Evolutionary conservation across 257 asterid species (phyloP), one percentile per base, ranked within the genome.

Genomic region (Nicotiana obtusifolia): DNA sequence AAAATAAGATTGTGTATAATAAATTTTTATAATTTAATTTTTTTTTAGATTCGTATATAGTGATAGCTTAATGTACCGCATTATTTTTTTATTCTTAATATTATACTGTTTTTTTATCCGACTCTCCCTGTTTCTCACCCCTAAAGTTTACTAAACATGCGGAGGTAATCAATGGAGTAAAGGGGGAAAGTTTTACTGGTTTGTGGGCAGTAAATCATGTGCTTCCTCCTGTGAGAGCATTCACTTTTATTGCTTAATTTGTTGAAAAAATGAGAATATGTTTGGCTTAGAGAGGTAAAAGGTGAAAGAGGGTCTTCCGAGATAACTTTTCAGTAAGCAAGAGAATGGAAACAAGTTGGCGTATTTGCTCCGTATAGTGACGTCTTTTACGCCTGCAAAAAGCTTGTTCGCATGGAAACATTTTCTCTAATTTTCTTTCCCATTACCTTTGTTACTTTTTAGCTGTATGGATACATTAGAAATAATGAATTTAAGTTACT

Each of bases 301-400:
- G 1, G 79, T n/a, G 64, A 22, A 60, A 41, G 47, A 41, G 19
- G 82, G 35, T 30, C 52, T 67, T 61, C 47, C 78, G 82, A 69
- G n/a, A 76, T 87, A 64, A 81, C 87, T 83, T 87, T 85, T 57
- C 86, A 83, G 81, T 85, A 81, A 85, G 83, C 87, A 85, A 64
- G 81, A 60, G 81, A 82, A 64, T 35, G 87, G 88, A 84, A 41
- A 84, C 66, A 31, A 26, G 83, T 37, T 87, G 80, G 83, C 86
- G 83, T 57, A 87, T 79, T 81, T 76, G 82, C 81, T 79, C 86
- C 79, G 73, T 64, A 56, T 69, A 76, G 57, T 87, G 88, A 87
- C 83, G 84, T 69, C 84, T 84, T 20, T 82, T 83, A 69, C 71
- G 71, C 31, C 80, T 83, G 66, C 64, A 44, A 67, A 86, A 81